Evolutionary conservation across 2,329 filamentous ascomycete genomes (phyloP), one percentile per base, ranked within the genome.

Genomic region (Trematosphaeria pertusa): DNA sequence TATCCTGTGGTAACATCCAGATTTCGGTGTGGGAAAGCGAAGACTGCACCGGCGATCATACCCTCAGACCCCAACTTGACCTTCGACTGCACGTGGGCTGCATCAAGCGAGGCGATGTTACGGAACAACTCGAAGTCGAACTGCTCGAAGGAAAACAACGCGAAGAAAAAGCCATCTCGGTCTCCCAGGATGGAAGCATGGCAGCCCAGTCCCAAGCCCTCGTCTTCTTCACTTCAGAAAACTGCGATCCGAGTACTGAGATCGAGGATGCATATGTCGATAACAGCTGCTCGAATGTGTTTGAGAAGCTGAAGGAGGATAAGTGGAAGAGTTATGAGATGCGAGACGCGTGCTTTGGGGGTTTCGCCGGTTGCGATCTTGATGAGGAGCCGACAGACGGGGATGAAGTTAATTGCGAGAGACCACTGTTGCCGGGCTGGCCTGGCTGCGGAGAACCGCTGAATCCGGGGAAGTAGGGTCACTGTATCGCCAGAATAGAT

Each of bases 1-100:
- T 28, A 28, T 28, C 24, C 24, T 12, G 24, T 28, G 24, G 24
- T 7, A 7, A 28, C 8, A 28, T 28, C 8, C 8, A 28, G 24
- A 28, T 28, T 28, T 28, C 8, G 24, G 24, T 28, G 8, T 28
- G 24, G 24, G 24, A 28, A 28, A 28, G 47, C 80, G 28, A 41
- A 35, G 43, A 46, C 34, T 46, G 35, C 43, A 32, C 24, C 5
- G 35, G 43, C 22, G 24, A 46, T 5, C 33, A 34, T 19, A 26
- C 14, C 34, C 35, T 46, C 17, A 31, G 17, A 38, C 34, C 43
- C 7, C 10, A 31, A 38, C 26, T 38, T 17, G 35, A 46, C 43
- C 43, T 46, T 19, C 7, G 22, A 31, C 22, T 46, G n/a, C 21
- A 46, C 17, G 4, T 46, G 3, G 35, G 43, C 14, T 46, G 43